phyloP scores from a whole-genome alignment of 2,329 filamentous ascomycete genomes.

The Aspergillus udagawae region DNA sequence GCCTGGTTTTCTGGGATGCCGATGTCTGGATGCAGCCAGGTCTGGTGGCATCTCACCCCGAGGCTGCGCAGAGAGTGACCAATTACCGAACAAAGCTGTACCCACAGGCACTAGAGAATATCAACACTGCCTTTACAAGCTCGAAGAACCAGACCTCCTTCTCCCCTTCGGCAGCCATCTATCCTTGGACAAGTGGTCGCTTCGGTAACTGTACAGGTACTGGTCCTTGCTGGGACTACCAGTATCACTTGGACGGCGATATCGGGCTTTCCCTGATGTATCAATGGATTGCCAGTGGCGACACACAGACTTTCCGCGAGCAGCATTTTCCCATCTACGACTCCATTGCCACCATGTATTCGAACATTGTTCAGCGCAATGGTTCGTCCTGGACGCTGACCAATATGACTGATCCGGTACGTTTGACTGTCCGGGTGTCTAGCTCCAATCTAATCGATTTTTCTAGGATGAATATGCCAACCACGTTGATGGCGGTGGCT shows the following conservation, averaged over 20 bases:
- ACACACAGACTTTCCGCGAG: slow-evolving; percentile 52
- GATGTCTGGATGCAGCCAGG: slow-evolving; percentile 68
- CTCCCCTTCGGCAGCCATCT: slow-evolving; percentile 56
- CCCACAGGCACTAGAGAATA: slow-evolving; percentile 57
- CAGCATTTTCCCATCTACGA: slow-evolving; percentile 61
- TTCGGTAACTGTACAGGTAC: slow-evolving; percentile 66
- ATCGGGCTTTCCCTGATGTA: slow-evolving; percentile 61
- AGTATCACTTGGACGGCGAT: slow-evolving; percentile 69
- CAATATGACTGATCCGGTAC: slow-evolving; percentile 68
- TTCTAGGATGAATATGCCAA: slow-evolving; percentile 63
- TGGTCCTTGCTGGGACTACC: slow-evolving; percentile 64
- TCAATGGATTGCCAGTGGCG: slow-evolving; percentile 58
- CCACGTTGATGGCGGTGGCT: slow-evolving; percentile 63
- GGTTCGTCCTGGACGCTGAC: slow-evolving; percentile 50
- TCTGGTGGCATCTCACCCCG: slow-evolving; percentile 59
- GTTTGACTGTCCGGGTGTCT: slow-evolving; percentile 10
- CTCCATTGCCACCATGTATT: slow-evolving; percentile 59
- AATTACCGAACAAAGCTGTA: slow-evolving; percentile 60
- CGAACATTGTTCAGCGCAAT: slow-evolving; percentile 58
- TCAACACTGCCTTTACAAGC: slow-evolving; percentile 51
- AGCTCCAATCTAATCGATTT: background rate
- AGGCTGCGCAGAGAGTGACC: slow-evolving; percentile 59
- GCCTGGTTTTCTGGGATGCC: slow-evolving; percentile 63
- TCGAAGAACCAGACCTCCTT: slow-evolving; percentile 60
- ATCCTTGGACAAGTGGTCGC: slow-evolving; percentile 64